phyloP scores from a whole-genome alignment of 495 filamentous ascomycete genomes.

The Aspergillus heteromorphus region DNA sequence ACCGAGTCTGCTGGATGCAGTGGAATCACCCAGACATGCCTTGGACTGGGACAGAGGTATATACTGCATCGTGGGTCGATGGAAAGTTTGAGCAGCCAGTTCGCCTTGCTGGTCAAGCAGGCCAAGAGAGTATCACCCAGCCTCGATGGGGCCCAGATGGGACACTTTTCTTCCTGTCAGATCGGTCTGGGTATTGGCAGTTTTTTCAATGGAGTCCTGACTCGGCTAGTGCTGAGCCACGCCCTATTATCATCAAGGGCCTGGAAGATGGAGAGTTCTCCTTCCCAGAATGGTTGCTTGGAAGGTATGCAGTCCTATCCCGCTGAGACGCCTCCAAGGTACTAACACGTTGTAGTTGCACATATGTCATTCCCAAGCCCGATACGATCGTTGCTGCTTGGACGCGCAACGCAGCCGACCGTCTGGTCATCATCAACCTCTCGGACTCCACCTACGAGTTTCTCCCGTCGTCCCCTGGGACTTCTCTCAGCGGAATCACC shows the following conservation, averaged over 20 bases:
- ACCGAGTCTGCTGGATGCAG: slow-evolving; percentile 42
- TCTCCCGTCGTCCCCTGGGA: slow-evolving; percentile 21
- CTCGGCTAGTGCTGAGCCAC: slow-evolving; percentile 1
- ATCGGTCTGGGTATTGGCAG: slow-evolving; percentile 39
- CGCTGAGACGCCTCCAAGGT: background rate
- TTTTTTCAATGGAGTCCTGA: slow-evolving; percentile 25
- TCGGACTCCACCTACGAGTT: slow-evolving; percentile 11
- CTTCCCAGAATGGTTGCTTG: slow-evolving; percentile 32
- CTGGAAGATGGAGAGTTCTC: slow-evolving; percentile 39
- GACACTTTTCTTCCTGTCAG: slow-evolving; percentile 36
- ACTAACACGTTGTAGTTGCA: slow-evolving; percentile 18
- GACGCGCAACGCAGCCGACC: slow-evolving; percentile 22
- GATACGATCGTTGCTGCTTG: slow-evolving; percentile 29
- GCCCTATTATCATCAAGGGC: slow-evolving; percentile 17
- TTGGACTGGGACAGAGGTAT: slow-evolving; percentile 40
- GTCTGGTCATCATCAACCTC: slow-evolving; percentile 18
- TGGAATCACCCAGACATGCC: slow-evolving; percentile 49
- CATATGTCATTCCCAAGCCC: slow-evolving; percentile 33
- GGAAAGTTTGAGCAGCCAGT: slow-evolving; percentile 18
- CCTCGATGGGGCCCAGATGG: slow-evolving; percentile 42
- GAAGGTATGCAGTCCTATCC: slow-evolving; percentile 20
- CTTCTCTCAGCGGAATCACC: slow-evolving; percentile 9
- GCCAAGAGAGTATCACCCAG: slow-evolving; percentile 34
- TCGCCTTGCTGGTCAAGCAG: slow-evolving; percentile 25
- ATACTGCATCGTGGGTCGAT: slow-evolving; percentile 30